Conservation (phyloP, 1,284 basidiomycete species). For the Xerocomus nothofagi region DNA sequence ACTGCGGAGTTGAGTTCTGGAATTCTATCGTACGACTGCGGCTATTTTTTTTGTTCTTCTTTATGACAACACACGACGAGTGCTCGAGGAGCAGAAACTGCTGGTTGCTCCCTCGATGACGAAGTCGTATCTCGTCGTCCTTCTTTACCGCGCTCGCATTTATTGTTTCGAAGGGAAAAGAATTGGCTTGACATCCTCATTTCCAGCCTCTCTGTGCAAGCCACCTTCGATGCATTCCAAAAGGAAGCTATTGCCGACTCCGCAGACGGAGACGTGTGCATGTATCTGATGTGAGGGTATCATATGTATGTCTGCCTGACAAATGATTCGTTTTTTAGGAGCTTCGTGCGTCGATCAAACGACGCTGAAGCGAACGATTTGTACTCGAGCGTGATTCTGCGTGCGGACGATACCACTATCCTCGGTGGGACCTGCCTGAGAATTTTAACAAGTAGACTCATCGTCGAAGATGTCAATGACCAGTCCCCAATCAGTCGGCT, state of each 20-base stretch:
- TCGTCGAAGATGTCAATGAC: slow-evolving; percentile 67
- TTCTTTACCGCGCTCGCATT: neutral
- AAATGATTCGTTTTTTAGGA: slow-evolving; percentile 35
- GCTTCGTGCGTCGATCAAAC: slow-evolving; percentile 52
- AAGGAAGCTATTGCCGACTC: slow-evolving; percentile 46
- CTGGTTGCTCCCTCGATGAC: neutral
- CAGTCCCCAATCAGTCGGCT: slow-evolving; percentile 54
- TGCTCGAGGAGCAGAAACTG: neutral
- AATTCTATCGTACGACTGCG: too few species aligned
- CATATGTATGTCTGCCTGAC: neutral
- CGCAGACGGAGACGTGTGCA: slow-evolving; percentile 47
- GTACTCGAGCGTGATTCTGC: slow-evolving; percentile 47
- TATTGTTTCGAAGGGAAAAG: neutral
- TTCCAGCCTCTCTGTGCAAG: slow-evolving; percentile 38
- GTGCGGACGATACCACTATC: slow-evolving; percentile 34
- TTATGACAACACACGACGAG: neutral
- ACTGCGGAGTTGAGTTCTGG: neutral
- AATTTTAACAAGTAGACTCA: slow-evolving; percentile 51
- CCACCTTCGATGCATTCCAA: slow-evolving; percentile 42
- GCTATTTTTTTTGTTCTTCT: neutral
- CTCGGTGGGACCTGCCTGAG: slow-evolving; percentile 31
- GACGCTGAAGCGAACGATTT: slow-evolving; percentile 47
- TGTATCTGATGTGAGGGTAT: neutral
- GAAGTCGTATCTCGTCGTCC: neutral
- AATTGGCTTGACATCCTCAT: slow-evolving; percentile 2